These are phyloP conservation scores for Kodamaea neixiangensis DNA, from an alignment of 805 yeast species.

Conservation along the genomic window DNA sequence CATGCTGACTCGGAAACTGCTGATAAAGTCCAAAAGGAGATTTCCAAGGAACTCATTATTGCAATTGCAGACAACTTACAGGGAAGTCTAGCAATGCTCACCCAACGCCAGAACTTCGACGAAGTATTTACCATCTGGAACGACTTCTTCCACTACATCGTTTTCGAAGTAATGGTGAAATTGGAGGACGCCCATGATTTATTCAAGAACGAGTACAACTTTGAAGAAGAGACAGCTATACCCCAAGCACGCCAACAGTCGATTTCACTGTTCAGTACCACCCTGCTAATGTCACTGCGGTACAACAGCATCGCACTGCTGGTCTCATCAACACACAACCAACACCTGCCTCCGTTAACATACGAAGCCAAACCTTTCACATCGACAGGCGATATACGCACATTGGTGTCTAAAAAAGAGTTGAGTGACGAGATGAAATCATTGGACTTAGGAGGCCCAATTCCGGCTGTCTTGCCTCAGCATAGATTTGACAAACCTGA, in stretches of 20 bases:
- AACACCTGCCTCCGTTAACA: constrained; percentile 1
- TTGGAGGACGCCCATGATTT: not conserved
- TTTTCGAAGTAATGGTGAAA: constrained; percentile 15
- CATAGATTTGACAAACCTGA: constrained; percentile 11
- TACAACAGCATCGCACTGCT: constrained; percentile 12
- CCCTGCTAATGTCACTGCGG: constrained; percentile 10
- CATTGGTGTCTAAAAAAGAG: not conserved
- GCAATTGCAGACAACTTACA: constrained; percentile 20
- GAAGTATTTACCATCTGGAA: constrained; percentile 22
- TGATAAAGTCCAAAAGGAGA: constrained; percentile 13
- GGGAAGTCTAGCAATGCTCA: constrained; percentile 10
- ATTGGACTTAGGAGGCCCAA: not conserved
- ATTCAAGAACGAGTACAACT: not conserved
- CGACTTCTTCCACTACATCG: constrained; percentile 20
- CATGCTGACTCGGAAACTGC: constrained; percentile 7
- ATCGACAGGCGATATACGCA: not conserved
- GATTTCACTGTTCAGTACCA: constrained; percentile 6
- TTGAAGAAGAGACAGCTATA: not conserved
- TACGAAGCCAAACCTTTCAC: not conserved
- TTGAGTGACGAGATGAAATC: not conserved
- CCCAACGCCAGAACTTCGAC: constrained; percentile 7
- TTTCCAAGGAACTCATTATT: constrained; percentile 16
- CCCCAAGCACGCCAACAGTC: not conserved
- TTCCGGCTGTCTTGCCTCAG: not conserved
- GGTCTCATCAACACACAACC: constrained; percentile 2